A percentile compares a stretch with the other conserved stretches of the same genome.
These are phyloP conservation scores for Monosporascus sp. DNA, from an alignment of 2,329 filamentous ascomycete genomes.

Conservation along the genomic window DNA sequence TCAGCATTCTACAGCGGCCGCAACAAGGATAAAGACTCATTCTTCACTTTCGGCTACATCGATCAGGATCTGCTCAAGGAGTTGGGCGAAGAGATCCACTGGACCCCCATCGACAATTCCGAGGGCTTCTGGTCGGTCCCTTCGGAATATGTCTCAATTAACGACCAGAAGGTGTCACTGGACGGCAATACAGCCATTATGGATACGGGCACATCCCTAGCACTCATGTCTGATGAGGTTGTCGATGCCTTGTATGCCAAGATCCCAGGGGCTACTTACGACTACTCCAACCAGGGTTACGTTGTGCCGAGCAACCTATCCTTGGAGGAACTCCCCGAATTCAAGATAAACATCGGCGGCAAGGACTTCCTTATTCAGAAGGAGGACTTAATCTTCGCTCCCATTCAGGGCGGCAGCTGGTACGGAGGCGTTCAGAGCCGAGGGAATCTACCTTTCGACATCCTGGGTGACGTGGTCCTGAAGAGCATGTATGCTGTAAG, in stretches of 20 bases:
- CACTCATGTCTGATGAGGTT: constrained; percentile 55
- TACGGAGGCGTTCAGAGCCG: constrained; percentile 64
- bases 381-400: constrained; percentile 55
- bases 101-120: constrained; percentile 56
- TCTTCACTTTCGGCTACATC: constrained; percentile 71
- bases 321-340: constrained; percentile 48
- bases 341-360: constrained; percentile 59
- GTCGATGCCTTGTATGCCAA: constrained; percentile 58
- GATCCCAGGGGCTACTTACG: constrained; percentile 56
- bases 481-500: constrained; percentile 59
- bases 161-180: constrained; percentile 45
- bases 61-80: constrained; percentile 55
- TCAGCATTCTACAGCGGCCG: constrained; percentile 54
- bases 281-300: constrained; percentile 54
- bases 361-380: constrained; percentile 55
- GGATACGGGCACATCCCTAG: constrained; percentile 67
- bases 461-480: constrained; percentile 58
- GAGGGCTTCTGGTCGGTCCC: constrained; percentile 65
- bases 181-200: constrained; percentile 60
- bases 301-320: constrained; percentile 52
- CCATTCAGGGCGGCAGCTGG: constrained; percentile 43
- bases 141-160: constrained; percentile 51
- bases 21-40: constrained; percentile 46
- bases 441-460: constrained; percentile 53
- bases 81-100: constrained; percentile 49